Percentiles rank a stretch among this genome's conserved stretches.
These are phyloP conservation scores for Suillus ampliporus DNA, from an alignment of 768 basidiomycete species.

Conservation along the genomic window DNA sequence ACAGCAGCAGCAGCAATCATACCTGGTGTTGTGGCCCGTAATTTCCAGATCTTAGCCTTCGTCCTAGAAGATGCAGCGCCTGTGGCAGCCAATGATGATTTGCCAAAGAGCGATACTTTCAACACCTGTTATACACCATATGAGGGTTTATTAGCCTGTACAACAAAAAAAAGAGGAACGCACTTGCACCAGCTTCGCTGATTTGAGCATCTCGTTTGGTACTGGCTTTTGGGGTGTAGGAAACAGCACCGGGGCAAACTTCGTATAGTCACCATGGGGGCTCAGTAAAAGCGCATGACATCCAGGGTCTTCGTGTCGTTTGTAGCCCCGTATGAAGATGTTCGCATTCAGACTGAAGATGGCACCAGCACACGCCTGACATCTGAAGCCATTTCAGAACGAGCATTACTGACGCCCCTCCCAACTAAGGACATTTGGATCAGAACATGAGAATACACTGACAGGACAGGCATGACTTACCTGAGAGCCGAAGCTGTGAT, in stretches of 20 bases:
- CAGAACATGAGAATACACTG: not conserved
- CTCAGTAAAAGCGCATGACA: not conserved
- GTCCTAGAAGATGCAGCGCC: not conserved
- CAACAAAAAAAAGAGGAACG: not conserved
- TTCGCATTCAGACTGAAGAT: slow-evolving; percentile 1
- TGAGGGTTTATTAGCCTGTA: not conserved
- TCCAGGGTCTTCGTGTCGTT: not conserved
- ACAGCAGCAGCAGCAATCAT: slow-evolving; percentile 13
- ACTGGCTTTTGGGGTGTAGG: not conserved
- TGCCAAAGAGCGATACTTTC: slow-evolving; percentile 6
- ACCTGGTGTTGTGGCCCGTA: not conserved
- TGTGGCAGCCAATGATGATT: slow-evolving; percentile 1
- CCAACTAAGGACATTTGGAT: slow-evolving; percentile 1
- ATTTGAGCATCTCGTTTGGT: slow-evolving; percentile 1
- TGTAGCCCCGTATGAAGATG: slow-evolving; percentile 1
- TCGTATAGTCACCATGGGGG: not conserved
- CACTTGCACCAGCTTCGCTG: slow-evolving; percentile 1
- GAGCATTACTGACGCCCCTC: not conserved
- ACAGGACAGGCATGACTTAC: not conserved
- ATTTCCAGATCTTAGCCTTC: slow-evolving; percentile 7
- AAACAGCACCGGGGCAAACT: slow-evolving; percentile 8
- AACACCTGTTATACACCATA: not conserved
- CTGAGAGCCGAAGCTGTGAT: slow-evolving; percentile 1
- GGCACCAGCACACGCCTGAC: slow-evolving; percentile 1
- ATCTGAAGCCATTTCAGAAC: slow-evolving; percentile 8